Evolutionary conservation across 352 stramenopile species (phyloP).

Genomic region (Aphanomyces euteiches): DNA sequence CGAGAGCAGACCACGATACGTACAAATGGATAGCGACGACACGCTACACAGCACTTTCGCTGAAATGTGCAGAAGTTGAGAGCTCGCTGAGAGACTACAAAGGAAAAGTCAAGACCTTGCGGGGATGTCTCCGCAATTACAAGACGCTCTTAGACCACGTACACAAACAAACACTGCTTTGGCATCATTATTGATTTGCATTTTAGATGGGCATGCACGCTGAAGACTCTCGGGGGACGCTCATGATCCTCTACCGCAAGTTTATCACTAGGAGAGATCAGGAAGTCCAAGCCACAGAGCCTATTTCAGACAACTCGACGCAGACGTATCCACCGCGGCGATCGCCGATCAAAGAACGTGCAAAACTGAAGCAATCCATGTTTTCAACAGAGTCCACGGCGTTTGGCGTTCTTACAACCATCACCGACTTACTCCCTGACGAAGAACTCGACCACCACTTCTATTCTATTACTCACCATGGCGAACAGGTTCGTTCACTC

Average conservation of each 20-base stretch:
- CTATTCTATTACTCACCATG: slow-evolving; percentile 22
- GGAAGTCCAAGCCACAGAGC: slow-evolving; percentile 55
- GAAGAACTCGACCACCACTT: slow-evolving; percentile 24
- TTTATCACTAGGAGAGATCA: slow-evolving; percentile 59
- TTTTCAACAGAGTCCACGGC: slow-evolving; percentile 13
- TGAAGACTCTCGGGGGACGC: slow-evolving; percentile 58
- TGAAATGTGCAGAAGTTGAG: background rate
- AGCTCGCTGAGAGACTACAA: slow-evolving; percentile 12
- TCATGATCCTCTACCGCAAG: slow-evolving; percentile 54
- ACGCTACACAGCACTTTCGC: background rate
- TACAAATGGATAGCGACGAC: background rate
- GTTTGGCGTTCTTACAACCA: slow-evolving; percentile 20
- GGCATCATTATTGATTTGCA: background rate
- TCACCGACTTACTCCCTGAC: slow-evolving; percentile 19
- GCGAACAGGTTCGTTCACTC: background rate
- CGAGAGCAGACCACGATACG: background rate
- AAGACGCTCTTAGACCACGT: slow-evolving; percentile 43
- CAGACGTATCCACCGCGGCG: slow-evolving; percentile 66
- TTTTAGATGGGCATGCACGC: slow-evolving; percentile 45
- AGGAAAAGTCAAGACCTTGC: background rate
- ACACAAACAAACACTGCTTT: slow-evolving; percentile 1
- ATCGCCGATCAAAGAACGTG: slow-evolving; percentile 60
- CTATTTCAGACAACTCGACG: slow-evolving; percentile 35
- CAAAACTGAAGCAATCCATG: slow-evolving; percentile 19
- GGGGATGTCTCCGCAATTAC: background rate